Conservation (phyloP, 2,329 filamentous ascomycete genomes). For the Stachybotrys chartarum region DNA sequence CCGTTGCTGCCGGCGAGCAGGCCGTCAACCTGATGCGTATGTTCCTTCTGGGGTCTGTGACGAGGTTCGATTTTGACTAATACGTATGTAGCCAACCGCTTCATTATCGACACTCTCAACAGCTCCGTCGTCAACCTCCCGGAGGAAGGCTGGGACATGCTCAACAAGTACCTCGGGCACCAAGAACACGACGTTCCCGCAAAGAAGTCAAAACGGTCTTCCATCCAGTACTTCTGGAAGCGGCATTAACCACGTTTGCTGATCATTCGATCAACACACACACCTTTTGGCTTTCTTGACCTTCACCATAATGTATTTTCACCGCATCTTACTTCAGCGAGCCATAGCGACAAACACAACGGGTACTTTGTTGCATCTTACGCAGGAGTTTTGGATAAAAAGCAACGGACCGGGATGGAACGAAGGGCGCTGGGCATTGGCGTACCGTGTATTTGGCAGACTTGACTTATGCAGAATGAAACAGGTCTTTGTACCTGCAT, state of each 20-base stretch:
- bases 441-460: too few relatives aligned
- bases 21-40: conserved; percentile 36
- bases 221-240: not conserved
- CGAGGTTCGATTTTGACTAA: not conserved
- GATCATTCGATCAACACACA: not conserved
- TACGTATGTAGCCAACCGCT: conserved; percentile 24
- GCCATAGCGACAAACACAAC: too few relatives aligned
- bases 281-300: not conserved
- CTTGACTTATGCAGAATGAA: too few relatives aligned
- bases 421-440: too few relatives aligned
- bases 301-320: not conserved
- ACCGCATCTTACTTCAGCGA: too few relatives aligned
- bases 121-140: conserved; percentile 28
- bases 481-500: too few relatives aligned
- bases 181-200: conserved; percentile 4
- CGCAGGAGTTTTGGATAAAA: too few relatives aligned
- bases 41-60: conserved; percentile 9
- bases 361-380: too few relatives aligned
- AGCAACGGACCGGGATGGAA: too few relatives aligned
- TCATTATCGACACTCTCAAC: conserved; percentile 33
- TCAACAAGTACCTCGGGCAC: conserved; percentile 22
- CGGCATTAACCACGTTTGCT: not conserved
- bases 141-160: conserved; percentile 25
- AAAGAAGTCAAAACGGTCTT: conserved; percentile 13
- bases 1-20: conserved; percentile 32